Conservation (phyloP, 1,284 basidiomycete genomes). For the Cutaneotrichosporon sp. region DNA sequence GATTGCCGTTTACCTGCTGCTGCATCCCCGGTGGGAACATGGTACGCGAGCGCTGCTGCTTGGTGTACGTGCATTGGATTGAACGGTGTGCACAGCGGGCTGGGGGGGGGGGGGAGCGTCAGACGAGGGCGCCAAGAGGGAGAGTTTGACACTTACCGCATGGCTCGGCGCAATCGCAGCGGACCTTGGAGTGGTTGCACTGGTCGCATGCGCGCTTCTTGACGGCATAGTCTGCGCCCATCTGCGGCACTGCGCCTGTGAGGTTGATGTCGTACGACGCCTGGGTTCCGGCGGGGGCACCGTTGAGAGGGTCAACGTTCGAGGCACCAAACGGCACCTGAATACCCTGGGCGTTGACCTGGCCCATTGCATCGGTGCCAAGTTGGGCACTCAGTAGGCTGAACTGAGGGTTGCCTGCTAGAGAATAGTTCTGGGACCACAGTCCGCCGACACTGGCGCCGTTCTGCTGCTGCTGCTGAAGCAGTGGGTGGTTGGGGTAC, state of each 20-base stretch:
- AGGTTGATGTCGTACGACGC: slow-evolving; percentile 2
- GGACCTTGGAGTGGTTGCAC: slow-evolving; percentile 70
- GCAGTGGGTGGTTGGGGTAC: slow-evolving; percentile 42
- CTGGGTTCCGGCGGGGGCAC: no score
- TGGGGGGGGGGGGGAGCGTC: no score
- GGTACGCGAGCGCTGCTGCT: slow-evolving; percentile 51
- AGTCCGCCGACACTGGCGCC: not conserved
- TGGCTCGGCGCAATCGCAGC: slow-evolving; percentile 74
- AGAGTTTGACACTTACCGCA: slow-evolving; percentile 53
- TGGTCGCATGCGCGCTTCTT: slow-evolving; percentile 63
- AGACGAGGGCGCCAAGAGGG: slow-evolving; percentile 3
- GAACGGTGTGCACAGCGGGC: slow-evolving; percentile 73
- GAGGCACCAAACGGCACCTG: not conserved
- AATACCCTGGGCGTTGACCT: not conserved
- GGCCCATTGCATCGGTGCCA: not conserved
- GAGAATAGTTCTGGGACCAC: no score
- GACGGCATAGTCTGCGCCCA: slow-evolving; percentile 6
- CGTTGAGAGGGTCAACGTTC: slow-evolving; percentile 9
- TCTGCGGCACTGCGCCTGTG: not conserved
- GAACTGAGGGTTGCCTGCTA: not conserved
- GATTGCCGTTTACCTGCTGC: no score
- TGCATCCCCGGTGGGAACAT: no score
- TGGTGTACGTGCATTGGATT: slow-evolving; percentile 72
- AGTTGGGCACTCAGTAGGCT: not conserved
- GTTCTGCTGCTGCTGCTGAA: slow-evolving; percentile 23